Conservation (phyloP, 495 filamentous ascomycete genomes). For the Peziza echinospora region DNA sequence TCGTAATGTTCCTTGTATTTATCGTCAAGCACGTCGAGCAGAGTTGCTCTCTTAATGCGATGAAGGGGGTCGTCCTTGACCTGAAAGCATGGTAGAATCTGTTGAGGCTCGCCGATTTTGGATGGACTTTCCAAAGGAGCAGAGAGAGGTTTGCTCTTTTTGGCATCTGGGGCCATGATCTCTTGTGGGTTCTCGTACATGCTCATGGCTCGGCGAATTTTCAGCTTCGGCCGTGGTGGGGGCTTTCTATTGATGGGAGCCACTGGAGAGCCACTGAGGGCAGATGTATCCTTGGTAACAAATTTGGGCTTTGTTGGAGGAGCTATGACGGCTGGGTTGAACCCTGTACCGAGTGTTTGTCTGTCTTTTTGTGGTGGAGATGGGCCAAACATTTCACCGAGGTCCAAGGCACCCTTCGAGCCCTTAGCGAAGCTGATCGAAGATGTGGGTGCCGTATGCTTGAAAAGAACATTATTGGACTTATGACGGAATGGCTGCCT, state of each 20-base stretch:
- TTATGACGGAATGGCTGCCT: conserved; percentile 7
- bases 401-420: background rate
- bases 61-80: conserved; percentile 68
- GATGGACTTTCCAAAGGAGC: conserved; percentile 57
- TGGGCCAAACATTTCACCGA: background rate
- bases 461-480: background rate
- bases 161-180: conserved; percentile 39
- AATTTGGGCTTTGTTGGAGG: too few relatives aligned
- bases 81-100: conserved; percentile 54
- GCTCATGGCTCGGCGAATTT: conserved; percentile 74
- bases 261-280: conserved; percentile 47
- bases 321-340: background rate
- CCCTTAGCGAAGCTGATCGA: background rate
- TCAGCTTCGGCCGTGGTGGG: conserved; percentile 52
- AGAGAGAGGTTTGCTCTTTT: conserved; percentile 32
- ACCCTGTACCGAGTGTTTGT: background rate
- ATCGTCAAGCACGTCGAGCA: conserved; percentile 70
- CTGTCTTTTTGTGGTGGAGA: background rate
- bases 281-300: background rate
- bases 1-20: conserved; percentile 54
- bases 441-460: too few relatives aligned
- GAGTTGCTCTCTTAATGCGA: conserved; percentile 57
- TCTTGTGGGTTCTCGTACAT: conserved; percentile 92
- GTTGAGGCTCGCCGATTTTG: conserved; percentile 39
- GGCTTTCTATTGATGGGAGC: conserved; percentile 42